Evolutionary conservation across 768 basidiomycete genomes (phyloP).

Genomic region (Aureoboletus auriporus): DNA sequence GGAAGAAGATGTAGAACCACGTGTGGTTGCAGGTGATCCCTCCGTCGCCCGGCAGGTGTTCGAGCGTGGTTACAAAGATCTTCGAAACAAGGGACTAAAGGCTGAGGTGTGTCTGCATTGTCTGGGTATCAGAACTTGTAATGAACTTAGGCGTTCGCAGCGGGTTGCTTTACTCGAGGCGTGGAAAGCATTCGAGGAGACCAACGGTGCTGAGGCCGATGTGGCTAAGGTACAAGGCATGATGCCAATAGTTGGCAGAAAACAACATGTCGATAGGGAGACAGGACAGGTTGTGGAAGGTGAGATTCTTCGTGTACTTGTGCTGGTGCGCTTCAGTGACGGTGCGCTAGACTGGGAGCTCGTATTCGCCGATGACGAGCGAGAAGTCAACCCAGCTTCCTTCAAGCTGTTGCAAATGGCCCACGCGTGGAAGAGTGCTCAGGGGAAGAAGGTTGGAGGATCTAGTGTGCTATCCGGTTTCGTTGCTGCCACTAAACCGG

Average conservation of each 20-base stretch:
- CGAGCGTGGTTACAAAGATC: conserved; percentile 81
- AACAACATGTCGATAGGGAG: conserved; percentile 77
- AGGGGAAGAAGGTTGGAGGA: conserved; percentile 39
- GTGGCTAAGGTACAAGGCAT: conserved; percentile 81
- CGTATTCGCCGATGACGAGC: conserved; percentile 94
- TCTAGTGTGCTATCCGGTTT: conserved; percentile 44
- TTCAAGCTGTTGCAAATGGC: conserved; percentile 98
- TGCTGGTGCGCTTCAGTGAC: not conserved
- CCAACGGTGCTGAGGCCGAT: conserved; percentile 68
- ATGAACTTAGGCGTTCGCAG: conserved; percentile 35
- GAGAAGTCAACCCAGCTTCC: conserved; percentile 85
- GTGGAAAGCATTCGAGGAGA: conserved; percentile 93
- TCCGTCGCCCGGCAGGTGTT: conserved; percentile 73
- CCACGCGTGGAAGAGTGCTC: conserved; percentile 77
- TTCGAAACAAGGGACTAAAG: conserved; percentile 78
- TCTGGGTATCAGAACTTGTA: not conserved
- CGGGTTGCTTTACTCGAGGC: conserved; percentile 89
- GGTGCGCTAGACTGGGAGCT: conserved; percentile 80
- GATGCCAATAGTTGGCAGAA: conserved; percentile 91
- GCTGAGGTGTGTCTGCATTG: conserved; percentile 61
- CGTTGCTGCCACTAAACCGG: conserved; percentile 34
- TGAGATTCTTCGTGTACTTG: conserved; percentile 28
- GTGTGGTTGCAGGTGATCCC: conserved; percentile 69
- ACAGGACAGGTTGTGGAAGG: conserved; percentile 87
- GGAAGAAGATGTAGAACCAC: conserved; percentile 45